A percentile compares a stretch with the other conserved stretches of the same genome.
These are phyloP conservation scores for Closterium sp. DNA, from an alignment of 139 green algal genomes.

Conservation along the genomic window DNA sequence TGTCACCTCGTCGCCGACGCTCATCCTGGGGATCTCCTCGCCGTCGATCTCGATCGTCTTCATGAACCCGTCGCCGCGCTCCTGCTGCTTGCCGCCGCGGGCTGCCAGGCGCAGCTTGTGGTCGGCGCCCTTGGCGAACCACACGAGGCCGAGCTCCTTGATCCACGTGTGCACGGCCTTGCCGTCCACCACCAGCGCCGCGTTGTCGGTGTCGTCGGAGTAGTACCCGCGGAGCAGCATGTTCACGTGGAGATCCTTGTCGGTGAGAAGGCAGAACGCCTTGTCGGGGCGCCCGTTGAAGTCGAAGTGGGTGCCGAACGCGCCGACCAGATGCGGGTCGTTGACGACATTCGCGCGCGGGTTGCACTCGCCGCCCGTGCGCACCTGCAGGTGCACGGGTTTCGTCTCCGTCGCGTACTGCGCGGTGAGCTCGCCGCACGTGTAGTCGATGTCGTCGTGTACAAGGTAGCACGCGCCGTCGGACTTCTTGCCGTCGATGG, in stretches of 20 bases:
- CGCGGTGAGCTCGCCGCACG: not conserved
- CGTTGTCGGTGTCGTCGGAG: slow-evolving; percentile 6
- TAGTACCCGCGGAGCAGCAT: slow-evolving; percentile 38
- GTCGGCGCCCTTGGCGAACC: not conserved
- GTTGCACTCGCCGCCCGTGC: slow-evolving; percentile 3
- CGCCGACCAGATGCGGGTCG: slow-evolving; percentile 42
- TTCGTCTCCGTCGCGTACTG: not conserved
- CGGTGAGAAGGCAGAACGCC: slow-evolving; percentile 41
- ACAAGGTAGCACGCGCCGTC: not conserved
- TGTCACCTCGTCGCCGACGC: slow-evolving; percentile 12
- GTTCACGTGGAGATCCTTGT: slow-evolving; percentile 43
- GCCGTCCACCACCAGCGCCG: slow-evolving; percentile 13
- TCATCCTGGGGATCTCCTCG: slow-evolving; percentile 24
- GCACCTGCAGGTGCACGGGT: not conserved
- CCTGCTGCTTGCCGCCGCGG: slow-evolving; percentile 1
- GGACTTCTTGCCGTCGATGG: not conserved
- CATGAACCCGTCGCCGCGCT: slow-evolving; percentile 6
- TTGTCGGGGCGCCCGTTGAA: slow-evolving; percentile 38
- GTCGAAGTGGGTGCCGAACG: slow-evolving; percentile 35
- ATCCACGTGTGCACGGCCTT: slow-evolving; percentile 43
- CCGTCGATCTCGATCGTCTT: not conserved
- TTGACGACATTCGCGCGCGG: slow-evolving; percentile 8
- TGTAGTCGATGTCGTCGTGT: not conserved
- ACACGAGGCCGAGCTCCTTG: slow-evolving; percentile 8
- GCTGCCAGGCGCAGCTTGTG: not conserved